phyloP scores from a whole-genome alignment of 2,329 filamentous ascomycete species.

The Colletotrichum musicola region DNA sequence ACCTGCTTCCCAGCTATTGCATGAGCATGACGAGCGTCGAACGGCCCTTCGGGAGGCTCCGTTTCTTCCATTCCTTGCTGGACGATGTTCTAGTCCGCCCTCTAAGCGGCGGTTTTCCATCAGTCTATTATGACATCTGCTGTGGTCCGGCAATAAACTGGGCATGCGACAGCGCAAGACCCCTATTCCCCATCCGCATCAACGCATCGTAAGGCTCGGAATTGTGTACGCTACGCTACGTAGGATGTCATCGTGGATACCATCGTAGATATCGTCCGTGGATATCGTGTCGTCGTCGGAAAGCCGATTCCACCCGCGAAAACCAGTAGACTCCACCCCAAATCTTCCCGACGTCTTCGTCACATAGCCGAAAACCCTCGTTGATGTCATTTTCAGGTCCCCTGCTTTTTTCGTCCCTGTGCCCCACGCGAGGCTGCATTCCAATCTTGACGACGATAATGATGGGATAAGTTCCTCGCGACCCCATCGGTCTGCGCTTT shows the following conservation, averaged over 20 bases:
- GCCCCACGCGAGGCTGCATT: slow-evolving; percentile 19
- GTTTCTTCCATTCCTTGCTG: slow-evolving; percentile 8
- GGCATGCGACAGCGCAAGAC: background rate
- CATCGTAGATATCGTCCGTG: background rate
- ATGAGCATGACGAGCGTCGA: slow-evolving; percentile 19
- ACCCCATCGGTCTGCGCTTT: slow-evolving; percentile 9
- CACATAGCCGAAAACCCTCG: slow-evolving; percentile 39
- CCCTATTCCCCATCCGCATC: background rate
- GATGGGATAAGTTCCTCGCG: background rate
- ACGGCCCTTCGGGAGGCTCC: slow-evolving; percentile 18
- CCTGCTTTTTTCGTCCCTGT: slow-evolving; percentile 7
- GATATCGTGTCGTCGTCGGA: background rate
- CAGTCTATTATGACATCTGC: slow-evolving; percentile 18
- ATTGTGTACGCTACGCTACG: no score
- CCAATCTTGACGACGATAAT: background rate
- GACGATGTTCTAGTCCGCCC: background rate
- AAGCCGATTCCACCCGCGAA: slow-evolving; percentile 37
- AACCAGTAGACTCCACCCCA: slow-evolving; percentile 29
- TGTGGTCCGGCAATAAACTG: slow-evolving; percentile 1
- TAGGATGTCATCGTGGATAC: slow-evolving; percentile 12
- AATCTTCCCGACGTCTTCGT: slow-evolving; percentile 33
- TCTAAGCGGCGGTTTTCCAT: slow-evolving; percentile 1
- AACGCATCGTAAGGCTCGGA: no score
- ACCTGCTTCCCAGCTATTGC: slow-evolving; percentile 4
- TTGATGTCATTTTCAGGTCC: slow-evolving; percentile 35